Percentiles rank a stretch among this genome's conserved stretches.
phyloP scores from a whole-genome alignment of 1,139 yeast genomes.

The Yamadazyma dendronema region DNA sequence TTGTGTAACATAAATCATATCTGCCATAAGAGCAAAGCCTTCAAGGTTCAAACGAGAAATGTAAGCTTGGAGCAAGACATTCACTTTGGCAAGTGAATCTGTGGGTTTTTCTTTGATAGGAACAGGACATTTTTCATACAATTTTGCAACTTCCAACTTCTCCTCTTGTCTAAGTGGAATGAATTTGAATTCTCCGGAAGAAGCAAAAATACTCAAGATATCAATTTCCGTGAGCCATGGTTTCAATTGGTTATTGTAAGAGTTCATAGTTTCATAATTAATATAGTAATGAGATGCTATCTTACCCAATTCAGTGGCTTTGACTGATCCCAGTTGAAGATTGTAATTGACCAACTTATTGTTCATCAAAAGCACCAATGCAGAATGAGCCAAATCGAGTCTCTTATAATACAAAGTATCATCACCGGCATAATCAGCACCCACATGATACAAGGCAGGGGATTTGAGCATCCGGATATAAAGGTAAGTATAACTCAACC shows the following conservation, averaged over 20 bases:
- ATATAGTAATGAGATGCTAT: constrained; percentile 90
- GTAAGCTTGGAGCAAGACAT: constrained; percentile 78
- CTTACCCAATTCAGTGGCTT: constrained; percentile 74
- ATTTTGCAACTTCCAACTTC: constrained; percentile 65
- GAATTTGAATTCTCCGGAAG: constrained; percentile 81
- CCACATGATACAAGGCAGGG: constrained; percentile 75
- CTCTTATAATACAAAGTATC: constrained; percentile 45
- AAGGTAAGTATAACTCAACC: constrained; percentile 81
- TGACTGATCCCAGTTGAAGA: constrained; percentile 37
- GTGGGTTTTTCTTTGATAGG: constrained; percentile 74
- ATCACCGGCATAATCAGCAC: constrained; percentile 62
- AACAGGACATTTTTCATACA: constrained; percentile 76
- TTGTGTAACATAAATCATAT: constrained; percentile 90
- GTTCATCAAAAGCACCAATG: constrained; percentile 55
- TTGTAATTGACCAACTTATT: constrained; percentile 63
- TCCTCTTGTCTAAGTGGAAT: constrained; percentile 89
- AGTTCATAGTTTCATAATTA: constrained; percentile 64
- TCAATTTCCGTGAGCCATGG: constrained; percentile 73
- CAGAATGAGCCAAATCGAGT: constrained; percentile 72
- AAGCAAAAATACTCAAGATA: constrained; percentile 69
- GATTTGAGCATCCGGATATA: constrained; percentile 76
- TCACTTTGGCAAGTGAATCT: constrained; percentile 78
- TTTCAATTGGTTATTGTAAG: constrained; percentile 59
- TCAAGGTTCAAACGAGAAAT: constrained; percentile 73
- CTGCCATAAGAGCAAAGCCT: constrained; percentile 90